Evolutionary conservation across 2,329 filamentous ascomycete genomes (phyloP).

Genomic region (Coniochaeta sp.): DNA sequence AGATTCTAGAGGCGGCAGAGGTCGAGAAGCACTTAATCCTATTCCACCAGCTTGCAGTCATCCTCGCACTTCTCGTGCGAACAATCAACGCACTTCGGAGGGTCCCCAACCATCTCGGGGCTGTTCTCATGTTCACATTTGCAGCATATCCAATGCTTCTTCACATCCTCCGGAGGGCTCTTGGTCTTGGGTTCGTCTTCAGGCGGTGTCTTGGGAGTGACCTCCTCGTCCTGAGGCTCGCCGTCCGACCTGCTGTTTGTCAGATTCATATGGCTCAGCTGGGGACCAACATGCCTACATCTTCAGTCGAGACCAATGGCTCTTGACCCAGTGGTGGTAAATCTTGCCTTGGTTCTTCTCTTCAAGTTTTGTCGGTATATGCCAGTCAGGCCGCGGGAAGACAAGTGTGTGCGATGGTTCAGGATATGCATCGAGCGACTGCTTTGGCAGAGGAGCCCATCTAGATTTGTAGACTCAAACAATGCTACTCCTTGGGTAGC

Average conservation of each 20-base stretch:
- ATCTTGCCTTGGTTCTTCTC: background rate
- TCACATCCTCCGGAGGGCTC: background rate
- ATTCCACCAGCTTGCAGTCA: background rate
- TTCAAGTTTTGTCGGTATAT: background rate
- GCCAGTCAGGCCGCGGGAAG: background rate
- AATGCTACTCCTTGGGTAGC: background rate
- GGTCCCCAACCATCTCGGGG: background rate
- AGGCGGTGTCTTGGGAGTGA: background rate
- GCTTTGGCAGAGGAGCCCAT: background rate
- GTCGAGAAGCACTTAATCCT: background rate
- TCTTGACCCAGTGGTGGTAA: background rate
- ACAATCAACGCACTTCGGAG: background rate
- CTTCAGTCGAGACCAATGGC: background rate
- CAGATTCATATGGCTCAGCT: background rate
- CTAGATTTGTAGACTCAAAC: background rate
- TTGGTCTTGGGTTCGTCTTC: background rate
- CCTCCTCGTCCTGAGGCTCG: background rate
- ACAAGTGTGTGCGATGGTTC: background rate
- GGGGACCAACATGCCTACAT: background rate
- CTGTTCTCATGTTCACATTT: background rate
- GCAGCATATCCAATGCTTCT: background rate
- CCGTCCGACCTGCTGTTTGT: background rate
- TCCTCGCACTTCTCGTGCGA: background rate
- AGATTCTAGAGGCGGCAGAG: background rate
- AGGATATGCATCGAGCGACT: background rate